Conservation (phyloP, 2,329 filamentous ascomycete genomes). For the Pestalotiopsis sp. region DNA sequence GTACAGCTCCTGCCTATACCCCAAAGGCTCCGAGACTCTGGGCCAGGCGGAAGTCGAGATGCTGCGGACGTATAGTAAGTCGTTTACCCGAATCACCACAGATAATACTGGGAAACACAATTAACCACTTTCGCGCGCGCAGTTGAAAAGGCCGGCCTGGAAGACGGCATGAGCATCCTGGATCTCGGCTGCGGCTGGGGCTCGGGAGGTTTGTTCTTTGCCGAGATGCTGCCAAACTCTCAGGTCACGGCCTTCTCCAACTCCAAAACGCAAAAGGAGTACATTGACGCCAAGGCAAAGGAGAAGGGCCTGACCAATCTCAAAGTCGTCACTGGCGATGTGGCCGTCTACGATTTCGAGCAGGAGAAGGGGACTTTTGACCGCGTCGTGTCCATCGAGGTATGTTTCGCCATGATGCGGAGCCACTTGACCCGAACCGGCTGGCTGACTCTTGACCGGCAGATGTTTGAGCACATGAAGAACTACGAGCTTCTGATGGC, state of each 20-base stretch:
- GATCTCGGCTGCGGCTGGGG: conserved; percentile 74
- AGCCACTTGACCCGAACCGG: too few relatives aligned
- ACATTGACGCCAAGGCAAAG: conserved; percentile 63
- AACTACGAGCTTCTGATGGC: conserved; percentile 70
- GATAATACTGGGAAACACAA: not conserved
- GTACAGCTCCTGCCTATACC: conserved; percentile 70
- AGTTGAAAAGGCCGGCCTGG: conserved; percentile 59
- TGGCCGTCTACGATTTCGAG: conserved; percentile 66
- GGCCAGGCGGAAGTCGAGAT: conserved; percentile 69
- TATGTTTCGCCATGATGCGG: conserved; percentile 17
- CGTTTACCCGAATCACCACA: not conserved
- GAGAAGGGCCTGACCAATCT: conserved; percentile 62
- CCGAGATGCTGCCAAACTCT: conserved; percentile 64
- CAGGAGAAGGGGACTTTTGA: conserved; percentile 56
- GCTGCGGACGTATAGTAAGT: conserved; percentile 56
- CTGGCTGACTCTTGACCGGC: not conserved
- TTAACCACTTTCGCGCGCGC: not conserved
- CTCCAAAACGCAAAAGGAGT: conserved; percentile 67
- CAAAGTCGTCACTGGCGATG: conserved; percentile 66
- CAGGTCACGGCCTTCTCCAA: conserved; percentile 71
- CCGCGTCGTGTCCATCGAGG: conserved; percentile 67
- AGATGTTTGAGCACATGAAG: conserved; percentile 79
- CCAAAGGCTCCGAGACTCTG: conserved; percentile 62
- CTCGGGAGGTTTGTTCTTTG: conserved; percentile 65
- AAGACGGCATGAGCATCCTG: conserved; percentile 62